Conservation (phyloP, 1,139 yeast genomes). For the Yamadazyma atlantica region DNA sequence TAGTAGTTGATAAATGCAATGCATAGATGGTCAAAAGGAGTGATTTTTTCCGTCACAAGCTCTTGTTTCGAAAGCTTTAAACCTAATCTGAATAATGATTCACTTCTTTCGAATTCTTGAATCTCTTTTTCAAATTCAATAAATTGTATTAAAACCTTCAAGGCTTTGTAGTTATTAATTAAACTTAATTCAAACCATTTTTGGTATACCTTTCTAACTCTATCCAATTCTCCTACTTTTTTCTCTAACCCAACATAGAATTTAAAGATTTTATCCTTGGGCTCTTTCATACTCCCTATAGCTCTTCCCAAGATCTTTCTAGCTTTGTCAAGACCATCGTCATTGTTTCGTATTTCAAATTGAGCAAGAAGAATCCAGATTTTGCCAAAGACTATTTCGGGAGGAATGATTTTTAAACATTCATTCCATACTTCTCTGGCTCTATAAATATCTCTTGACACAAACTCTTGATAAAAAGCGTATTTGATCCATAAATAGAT, state of each 20-base stretch:
- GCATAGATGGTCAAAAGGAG: conserved; percentile 35
- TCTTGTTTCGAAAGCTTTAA: conserved; percentile 19
- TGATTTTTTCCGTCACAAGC: conserved; percentile 11
- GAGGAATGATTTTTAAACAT: conserved; percentile 54
- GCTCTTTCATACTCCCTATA: conserved; percentile 50
- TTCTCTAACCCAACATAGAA: conserved; percentile 63
- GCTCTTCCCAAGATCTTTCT: conserved; percentile 73
- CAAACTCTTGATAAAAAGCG: conserved; percentile 63
- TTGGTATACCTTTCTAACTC: conserved; percentile 73
- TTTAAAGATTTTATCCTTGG: conserved; percentile 56
- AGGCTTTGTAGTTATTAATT: conserved; percentile 34
- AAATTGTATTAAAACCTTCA: conserved; percentile 42
- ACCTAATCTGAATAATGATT: conserved; percentile 61
- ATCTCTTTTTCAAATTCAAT: conserved; percentile 66
- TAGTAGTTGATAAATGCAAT: conserved; percentile 56
- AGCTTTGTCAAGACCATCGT: conserved; percentile 44
- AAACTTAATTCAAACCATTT: conserved; percentile 62
- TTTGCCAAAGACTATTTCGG: conserved; percentile 67
- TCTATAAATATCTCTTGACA: conserved; percentile 36
- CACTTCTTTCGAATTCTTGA: conserved; percentile 70
- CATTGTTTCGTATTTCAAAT: conserved; percentile 66
- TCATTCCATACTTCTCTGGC: conserved; percentile 55
- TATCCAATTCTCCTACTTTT: conserved; percentile 67
- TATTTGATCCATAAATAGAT: conserved; percentile 69
- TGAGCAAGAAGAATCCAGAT: conserved; percentile 73